phyloP scores from a whole-genome alignment of 1,284 basidiomycete genomes.

The Fomitiporia mediterranea region DNA sequence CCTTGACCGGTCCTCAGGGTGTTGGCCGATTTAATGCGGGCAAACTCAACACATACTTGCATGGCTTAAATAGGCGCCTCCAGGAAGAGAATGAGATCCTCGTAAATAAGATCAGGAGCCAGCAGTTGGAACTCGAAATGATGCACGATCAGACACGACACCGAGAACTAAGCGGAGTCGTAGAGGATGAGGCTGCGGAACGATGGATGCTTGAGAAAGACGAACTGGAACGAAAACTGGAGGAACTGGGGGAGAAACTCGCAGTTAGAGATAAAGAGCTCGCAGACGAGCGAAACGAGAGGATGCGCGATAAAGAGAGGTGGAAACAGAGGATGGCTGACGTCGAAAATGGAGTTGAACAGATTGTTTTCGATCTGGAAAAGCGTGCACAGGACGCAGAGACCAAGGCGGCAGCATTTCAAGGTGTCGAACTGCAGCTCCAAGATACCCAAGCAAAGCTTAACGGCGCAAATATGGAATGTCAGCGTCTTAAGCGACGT shows the following conservation, averaged over 20 bases:
- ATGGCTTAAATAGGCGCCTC: conserved; percentile 72
- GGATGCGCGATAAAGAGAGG: conserved; percentile 55
- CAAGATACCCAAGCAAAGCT: conserved; percentile 32
- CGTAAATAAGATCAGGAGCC: conserved; percentile 40
- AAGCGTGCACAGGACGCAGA: conserved; percentile 41
- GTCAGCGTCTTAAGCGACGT: conserved; percentile 22
- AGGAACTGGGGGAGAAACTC: conserved; percentile 46
- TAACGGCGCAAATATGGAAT: conserved; percentile 34
- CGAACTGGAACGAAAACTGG: conserved; percentile 43
- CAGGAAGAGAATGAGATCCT: conserved; percentile 78
- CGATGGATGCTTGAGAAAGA: conserved; percentile 62
- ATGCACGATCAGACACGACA: conserved; percentile 1
- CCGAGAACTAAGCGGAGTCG: conserved; percentile 48
- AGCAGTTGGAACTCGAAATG: conserved; percentile 38
- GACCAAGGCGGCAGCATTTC: conserved; percentile 29
- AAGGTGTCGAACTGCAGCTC: conserved; percentile 31
- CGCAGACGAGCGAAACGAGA: conserved; percentile 49
- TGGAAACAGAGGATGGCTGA: conserved; percentile 67
- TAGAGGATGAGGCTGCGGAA: conserved; percentile 54
- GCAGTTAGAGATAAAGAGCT: conserved; percentile 35
- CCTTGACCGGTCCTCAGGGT: conserved; percentile 62
- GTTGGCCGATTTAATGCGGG: conserved; percentile 70
- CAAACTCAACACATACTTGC: conserved; percentile 78
- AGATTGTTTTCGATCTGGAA: conserved; percentile 62
- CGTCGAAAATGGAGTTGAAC: conserved; percentile 61